Conservation (phyloP, 1,284 basidiomycete genomes). For the Boletus sp. region DNA sequence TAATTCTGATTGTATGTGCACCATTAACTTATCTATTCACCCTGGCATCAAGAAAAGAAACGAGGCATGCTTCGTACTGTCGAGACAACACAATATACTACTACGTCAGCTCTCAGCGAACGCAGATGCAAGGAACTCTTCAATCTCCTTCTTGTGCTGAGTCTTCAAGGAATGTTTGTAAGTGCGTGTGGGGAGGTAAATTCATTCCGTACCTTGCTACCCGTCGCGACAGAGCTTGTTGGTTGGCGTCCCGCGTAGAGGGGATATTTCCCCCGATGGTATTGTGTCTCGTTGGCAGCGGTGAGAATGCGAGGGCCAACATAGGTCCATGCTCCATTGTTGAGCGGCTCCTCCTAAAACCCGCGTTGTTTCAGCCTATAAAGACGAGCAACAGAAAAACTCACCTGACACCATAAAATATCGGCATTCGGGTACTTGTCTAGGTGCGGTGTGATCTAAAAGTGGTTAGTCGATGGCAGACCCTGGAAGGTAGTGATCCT, state of each 20-base stretch:
- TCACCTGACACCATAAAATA: slow-evolving; percentile 86
- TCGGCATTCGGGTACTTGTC: slow-evolving; percentile 97
- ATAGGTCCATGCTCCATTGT: slow-evolving; percentile 94
- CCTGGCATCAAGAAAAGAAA: not conserved
- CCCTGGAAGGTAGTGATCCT: slow-evolving; percentile 22
- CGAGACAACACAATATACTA: not conserved
- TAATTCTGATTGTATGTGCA: not conserved
- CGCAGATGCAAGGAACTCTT: slow-evolving; percentile 63
- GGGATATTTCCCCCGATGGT: slow-evolving; percentile 91
- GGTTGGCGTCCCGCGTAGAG: slow-evolving; percentile 86
- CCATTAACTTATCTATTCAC: slow-evolving; percentile 12
- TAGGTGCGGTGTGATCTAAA: slow-evolving; percentile 78
- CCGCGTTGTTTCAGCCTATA: slow-evolving; percentile 1
- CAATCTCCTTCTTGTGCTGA: slow-evolving; percentile 85
- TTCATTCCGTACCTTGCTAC: slow-evolving; percentile 65
- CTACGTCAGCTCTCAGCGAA: slow-evolving; percentile 38
- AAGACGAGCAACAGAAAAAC: not conserved
- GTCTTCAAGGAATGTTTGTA: slow-evolving; percentile 37
- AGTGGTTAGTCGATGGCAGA: slow-evolving; percentile 3
- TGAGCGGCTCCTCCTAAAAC: slow-evolving; percentile 78
- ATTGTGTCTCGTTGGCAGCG: slow-evolving; percentile 76
- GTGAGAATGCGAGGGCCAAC: slow-evolving; percentile 87
- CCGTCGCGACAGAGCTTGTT: slow-evolving; percentile 87
- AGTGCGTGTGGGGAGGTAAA: not conserved
- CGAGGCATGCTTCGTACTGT: not conserved